Base-by-base conservation (phyloP, 2,329 filamentous ascomycete species). In the Penicillium sp. region DNA sequence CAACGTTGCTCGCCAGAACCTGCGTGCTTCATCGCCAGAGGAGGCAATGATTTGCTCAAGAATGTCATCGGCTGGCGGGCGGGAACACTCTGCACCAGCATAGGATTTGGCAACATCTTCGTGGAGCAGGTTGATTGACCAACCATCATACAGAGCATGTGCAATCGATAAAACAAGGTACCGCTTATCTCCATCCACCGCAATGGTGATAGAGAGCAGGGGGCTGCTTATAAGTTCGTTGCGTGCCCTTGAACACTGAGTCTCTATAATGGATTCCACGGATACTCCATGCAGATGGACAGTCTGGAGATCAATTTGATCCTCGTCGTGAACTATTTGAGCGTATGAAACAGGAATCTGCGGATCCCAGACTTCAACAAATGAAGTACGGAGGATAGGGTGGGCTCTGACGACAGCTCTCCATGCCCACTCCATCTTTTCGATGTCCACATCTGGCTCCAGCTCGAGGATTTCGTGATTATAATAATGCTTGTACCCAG, bases 121-220 rank as follows among this genome's bases (percentile, higher is more conserved):
- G 65, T 94, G 91, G 1, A 97, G 74, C 17, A 95, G 76, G 4
- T 81, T 79, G 13, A 97, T 81, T 3, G 92, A 96, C 84, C 88
- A 92, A 0, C 93, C 93, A 69, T 97, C 93, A 64, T 97, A 97
- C 21, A 96, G 80, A 1, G 92, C 91, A 73, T 97, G 93, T 0
- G 92, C 84, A 40, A 96, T 86, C 0, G 91, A 93, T 1, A 97
- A 71, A 5, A 84, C 57, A n/a, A 86, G 66, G 56, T 81, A 82
- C 3, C 54, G 69, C 17, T 74, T 69, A 6, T 60, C 50, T 0
- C 67, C 55, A 21, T 74, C 68, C 17, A 71, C 61, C 21, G 80
- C 63, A 4, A 80, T 50, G 3, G 72, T 74, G 15, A 84, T 54
- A 17, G 73, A 15, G 58, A 64, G 3, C 60, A 74, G 1, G 72